Evolutionary conservation across 2,329 filamentous ascomycete genomes (phyloP), one percentile per base, ranked within the genome.

Genomic region (Sphaerulina vaccinii): DNA sequence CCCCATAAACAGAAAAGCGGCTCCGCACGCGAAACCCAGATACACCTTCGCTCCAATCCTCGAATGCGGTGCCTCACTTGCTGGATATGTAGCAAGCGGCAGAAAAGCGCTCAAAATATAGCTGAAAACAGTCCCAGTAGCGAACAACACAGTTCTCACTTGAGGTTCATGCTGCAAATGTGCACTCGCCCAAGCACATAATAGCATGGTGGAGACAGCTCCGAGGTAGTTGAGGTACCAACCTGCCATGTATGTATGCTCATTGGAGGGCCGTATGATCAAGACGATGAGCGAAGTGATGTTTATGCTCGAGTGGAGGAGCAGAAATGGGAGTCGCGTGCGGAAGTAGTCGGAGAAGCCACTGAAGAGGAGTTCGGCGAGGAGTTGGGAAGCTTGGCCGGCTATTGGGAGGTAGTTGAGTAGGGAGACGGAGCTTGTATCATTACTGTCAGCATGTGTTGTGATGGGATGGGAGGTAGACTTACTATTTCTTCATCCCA

Each of bases 401-500:
- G 16, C 16, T 8, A 38, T 38, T 7, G 35, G 35, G 7, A 38
- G 35, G 35, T 38, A 38, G 35, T 38, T 38, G 35, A 38, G 35
- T 15, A 38, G 8, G 35, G 35, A 7, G 8, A 18, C 16, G 8
- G 35, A 38, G 35, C 35, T 38, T 7, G 7, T 38, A 15, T 38
- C 8, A 15, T 38, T 7, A 7, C 27, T n/a, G 15, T 6, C 11
- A 15, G 15, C 10, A 15, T 7, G 35, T 18, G 16, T n/a, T n/a
- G 35, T n/a, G 35, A n/a, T n/a, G n/a, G n/a, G n/a, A n/a, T n/a
- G n/a, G n/a, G n/a, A n/a, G n/a, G n/a, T n/a, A 8, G 35, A 38
- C 35, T n/a, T n/a, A 38, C 35, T 38, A 78, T 6, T 62, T 64
- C 1, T 65, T 62, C 1, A 64, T 70, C 0, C 74, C 74, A 38